Evolutionary conservation across 2,329 filamentous ascomycete genomes (phyloP).

Genomic region (Alternaria burnsii): DNA sequence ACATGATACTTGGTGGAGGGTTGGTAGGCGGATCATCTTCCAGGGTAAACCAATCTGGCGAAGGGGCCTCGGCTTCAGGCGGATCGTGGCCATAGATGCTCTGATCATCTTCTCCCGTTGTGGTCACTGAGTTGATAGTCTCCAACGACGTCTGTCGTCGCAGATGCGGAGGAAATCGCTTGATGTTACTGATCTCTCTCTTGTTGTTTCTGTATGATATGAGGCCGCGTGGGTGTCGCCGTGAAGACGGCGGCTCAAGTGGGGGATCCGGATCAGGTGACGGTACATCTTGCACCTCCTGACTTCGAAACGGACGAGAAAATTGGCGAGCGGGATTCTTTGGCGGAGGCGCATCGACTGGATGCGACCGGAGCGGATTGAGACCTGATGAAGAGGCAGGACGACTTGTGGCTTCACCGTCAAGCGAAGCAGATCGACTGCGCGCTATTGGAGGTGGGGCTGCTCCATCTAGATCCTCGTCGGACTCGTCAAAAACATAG

Average conservation of each 20-base stretch:
- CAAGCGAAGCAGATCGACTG: constrained; percentile 20
- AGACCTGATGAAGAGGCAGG: constrained; percentile 20
- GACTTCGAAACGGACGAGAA: constrained; percentile 31
- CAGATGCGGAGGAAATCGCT: constrained; percentile 32
- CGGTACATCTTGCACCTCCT: constrained; percentile 9
- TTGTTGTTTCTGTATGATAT: constrained; percentile 33
- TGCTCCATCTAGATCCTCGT: constrained; percentile 28
- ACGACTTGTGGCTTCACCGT: constrained; percentile 8
- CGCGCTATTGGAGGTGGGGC: constrained; percentile 29
- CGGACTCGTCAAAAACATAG: constrained; percentile 16
- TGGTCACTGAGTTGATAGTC: constrained; percentile 44
- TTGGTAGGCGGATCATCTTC: constrained; percentile 17
- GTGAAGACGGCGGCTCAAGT: constrained; percentile 19
- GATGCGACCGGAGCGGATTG: constrained; percentile 32
- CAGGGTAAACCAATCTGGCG: constrained; percentile 24
- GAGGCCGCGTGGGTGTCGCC: constrained; percentile 22
- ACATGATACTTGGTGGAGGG: constrained; percentile 20
- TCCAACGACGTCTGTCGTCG: constrained; percentile 41
- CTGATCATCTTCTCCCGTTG: constrained; percentile 22
- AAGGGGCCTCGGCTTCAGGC: constrained; percentile 24
- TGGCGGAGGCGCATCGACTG: constrained; percentile 20
- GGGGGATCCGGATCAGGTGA: constrained; percentile 19
- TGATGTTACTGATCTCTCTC: constrained; percentile 22
- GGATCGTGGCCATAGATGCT: constrained; percentile 26
- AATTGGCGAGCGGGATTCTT: constrained; percentile 22